Percentiles rank a stretch among this genome's conserved stretches.
Conservation (phyloP, 2,329 filamentous ascomycete species). For the Ascochyta clinopodiicola region DNA sequence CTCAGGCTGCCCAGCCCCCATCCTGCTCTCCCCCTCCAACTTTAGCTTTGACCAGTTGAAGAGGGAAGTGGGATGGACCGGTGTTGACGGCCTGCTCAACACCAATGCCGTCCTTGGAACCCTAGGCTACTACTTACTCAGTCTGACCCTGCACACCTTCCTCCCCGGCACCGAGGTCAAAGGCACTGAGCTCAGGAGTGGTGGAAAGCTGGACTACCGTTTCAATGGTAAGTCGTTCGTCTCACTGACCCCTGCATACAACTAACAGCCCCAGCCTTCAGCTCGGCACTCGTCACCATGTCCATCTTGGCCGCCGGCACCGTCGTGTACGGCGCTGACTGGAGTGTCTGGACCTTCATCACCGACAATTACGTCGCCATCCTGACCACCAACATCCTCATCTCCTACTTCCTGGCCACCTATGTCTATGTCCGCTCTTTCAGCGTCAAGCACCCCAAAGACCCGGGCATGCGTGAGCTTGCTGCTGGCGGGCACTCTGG, state of each 20-base stretch:
- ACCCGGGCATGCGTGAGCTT: conserved; percentile 75
- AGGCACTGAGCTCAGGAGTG: conserved; percentile 72
- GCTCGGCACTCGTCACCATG: conserved; percentile 76
- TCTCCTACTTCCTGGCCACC: conserved; percentile 73
- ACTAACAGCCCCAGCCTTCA: conserved; percentile 65
- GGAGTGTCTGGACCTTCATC: conserved; percentile 90
- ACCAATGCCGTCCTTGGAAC: conserved; percentile 72
- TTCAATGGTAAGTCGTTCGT: conserved; percentile 61
- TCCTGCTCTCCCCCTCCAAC: conserved; percentile 74
- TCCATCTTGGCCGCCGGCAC: conserved; percentile 77
- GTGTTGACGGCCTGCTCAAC: conserved; percentile 73
- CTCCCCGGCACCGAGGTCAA: conserved; percentile 76
- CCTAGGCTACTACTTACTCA: conserved; percentile 79
- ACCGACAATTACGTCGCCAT: conserved; percentile 89
- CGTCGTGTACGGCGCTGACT: conserved; percentile 76
- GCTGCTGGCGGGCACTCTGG: conserved; percentile 82
- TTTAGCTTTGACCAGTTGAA: conserved; percentile 77
- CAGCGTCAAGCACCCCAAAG: conserved; percentile 72
- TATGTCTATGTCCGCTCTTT: conserved; percentile 87
- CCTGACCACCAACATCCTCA: conserved; percentile 80
- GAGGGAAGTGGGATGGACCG: conserved; percentile 83
- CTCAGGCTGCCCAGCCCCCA: conserved; percentile 87
- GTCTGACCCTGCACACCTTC: conserved; percentile 74
- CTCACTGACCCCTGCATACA: not conserved
- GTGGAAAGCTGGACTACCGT: conserved; percentile 80